Base-by-base conservation (phyloP, 306 rosid genomes). In the Benincasa hispida region DNA sequence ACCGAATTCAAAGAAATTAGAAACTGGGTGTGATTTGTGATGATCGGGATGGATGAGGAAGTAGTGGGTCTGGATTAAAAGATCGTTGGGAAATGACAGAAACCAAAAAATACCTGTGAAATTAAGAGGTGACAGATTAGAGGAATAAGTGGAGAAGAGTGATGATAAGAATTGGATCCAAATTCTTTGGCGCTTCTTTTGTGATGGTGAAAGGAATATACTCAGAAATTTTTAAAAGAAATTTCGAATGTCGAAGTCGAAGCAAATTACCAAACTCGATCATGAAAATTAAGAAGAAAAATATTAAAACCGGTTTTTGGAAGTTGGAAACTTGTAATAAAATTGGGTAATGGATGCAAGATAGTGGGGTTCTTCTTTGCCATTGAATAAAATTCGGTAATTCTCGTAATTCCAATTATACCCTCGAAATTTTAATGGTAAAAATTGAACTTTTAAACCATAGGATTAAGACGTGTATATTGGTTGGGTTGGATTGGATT, bases 151-250 rank as follows among this genome's bases (percentile, higher is more conserved):
- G 68, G 75, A 48, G 76, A 70, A 53, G 76, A 77, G 73, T 48
- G 72, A 30, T 34, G 77, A 39, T 37, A 75, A 80, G 81, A 83
- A 85, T 77, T 37, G 78, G 91, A 87, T 85, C 84, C 91, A 84
- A 75, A 82, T 83, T 84, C 83, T 77, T 77, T 87, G 88, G 87
- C 89, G 89, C 89, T 84, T 77, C 82, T 80, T 87, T 75, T 72
- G 87, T 76, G 79, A 66, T 42, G 55, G 21, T 6, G 74, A 41
- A 41, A 24, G 19, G 74, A 70, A 70, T 70, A 70, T 45, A 11
- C 75, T 45, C 75, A 69, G 8, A 69, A 45, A 8, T 10, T 22
- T 27, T 21, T 35, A 14, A 65, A 35, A 45, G 53, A 45, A 69
- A 45, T 39, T 13, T 45, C 5, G 51, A 45, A 45, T 45, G 5